Evolutionary conservation across 257 asterid genomes (phyloP).

Genomic region (Nicotiana tabacum): DNA sequence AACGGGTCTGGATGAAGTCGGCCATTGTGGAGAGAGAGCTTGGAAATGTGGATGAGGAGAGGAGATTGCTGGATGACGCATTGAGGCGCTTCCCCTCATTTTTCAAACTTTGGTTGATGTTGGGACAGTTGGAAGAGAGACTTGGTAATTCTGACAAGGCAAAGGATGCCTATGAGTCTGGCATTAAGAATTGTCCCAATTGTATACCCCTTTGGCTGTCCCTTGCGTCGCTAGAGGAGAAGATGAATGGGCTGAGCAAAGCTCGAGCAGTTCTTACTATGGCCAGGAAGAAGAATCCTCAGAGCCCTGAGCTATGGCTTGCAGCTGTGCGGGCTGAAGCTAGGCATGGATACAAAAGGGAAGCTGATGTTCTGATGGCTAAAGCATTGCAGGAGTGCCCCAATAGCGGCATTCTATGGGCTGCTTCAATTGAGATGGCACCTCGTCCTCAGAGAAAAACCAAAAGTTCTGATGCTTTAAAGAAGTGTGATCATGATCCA

Average conservation of each 20-base stretch:
- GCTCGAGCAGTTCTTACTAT: conserved; percentile 79
- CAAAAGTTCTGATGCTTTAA: conserved; percentile 60
- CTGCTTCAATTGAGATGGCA: conserved; percentile 67
- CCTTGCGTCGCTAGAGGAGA: conserved; percentile 73
- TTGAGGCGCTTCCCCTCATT: conserved; percentile 63
- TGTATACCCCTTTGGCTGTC: conserved; percentile 83
- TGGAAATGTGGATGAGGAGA: conserved; percentile 71
- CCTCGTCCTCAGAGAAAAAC: conserved; percentile 73
- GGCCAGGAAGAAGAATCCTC: conserved; percentile 83
- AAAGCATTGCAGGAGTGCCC: conserved; percentile 94
- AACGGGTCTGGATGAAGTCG: conserved; percentile 98
- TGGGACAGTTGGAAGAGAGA: conserved; percentile 87
- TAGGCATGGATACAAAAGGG: conserved; percentile 74
- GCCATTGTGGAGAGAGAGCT: conserved; percentile 90
- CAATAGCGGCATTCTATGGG: conserved; percentile 77
- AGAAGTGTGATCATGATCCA: conserved; percentile 65
- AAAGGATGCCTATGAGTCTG: conserved; percentile 59
- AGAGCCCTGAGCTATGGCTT: conserved; percentile 78
- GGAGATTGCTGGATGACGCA: conserved; percentile 72
- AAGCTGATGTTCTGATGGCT: conserved; percentile 76
- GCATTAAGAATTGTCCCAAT: conserved; percentile 59
- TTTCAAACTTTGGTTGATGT: conserved; percentile 88
- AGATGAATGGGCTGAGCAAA: conserved; percentile 61
- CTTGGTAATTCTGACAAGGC: conserved; percentile 55
- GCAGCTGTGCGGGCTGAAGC: conserved; percentile 81